Evolutionary conservation across 192 early-diverging fungal genomes (phyloP), one percentile per base, ranked within the genome.

Genomic region (Coemansia sp.): DNA sequence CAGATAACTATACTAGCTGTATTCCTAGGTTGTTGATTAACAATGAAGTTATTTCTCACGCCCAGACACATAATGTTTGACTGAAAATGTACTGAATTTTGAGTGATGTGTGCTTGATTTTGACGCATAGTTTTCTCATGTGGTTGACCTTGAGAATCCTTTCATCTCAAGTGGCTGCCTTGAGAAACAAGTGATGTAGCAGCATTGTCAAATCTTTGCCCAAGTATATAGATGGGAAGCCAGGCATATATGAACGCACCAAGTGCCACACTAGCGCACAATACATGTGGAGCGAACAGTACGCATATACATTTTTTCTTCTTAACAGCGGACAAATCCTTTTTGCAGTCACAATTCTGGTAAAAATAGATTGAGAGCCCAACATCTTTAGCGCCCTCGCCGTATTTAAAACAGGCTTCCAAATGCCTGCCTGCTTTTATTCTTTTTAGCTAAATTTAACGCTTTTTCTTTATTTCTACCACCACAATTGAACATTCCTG

Each of bases 111-210:
- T 48, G 23, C 46, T 30, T 28, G 19, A 46, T 48, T 48, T 48
- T 48, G 46, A 48, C 46, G 30, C 23, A 48, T 14, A 28, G n/a
- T 48, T 48, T 28, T 28, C 46, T 30, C 46, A 48, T 48, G 46
- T 4, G 4, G 23, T 26, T 4, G 4, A 26, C 1, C 23, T 26
- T 26, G 23, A 26, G 23, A 26, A 26, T 26, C 23, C 23, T 26
- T 26, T 26, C n/a, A n/a, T n/a, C n/a, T 26, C 23, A 1, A 26
- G 23, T 26, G 23, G 23, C 23, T 26, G 23, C 23, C 23, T 26
- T 26, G 23, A 26, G 23, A 26, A 26, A 26, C 23, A 26, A 26
- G 23, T 26, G 23, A 26, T 26, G 23, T 26, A 26, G 23, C 23
- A 26, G 23, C 23, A 26, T 26, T 26, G 23, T 26, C 23, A 26